Evolutionary conservation across 768 basidiomycete species (phyloP).

Genomic region (Hysterangium stoloniferum): DNA sequence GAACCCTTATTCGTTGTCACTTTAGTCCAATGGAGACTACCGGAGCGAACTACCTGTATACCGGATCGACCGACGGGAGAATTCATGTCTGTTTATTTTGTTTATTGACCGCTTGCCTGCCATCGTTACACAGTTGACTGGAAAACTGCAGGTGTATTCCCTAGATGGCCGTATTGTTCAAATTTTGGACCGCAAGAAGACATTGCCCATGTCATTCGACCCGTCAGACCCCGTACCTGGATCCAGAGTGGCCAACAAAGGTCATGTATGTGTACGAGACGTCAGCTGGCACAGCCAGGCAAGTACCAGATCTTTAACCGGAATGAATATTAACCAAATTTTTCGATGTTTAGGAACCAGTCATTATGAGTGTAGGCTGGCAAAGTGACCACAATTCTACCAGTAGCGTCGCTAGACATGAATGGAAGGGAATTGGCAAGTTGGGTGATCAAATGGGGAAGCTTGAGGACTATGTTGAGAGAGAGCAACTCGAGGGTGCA

Average conservation of each 20-base stretch:
- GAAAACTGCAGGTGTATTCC: conserved; percentile 71
- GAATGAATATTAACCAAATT: background rate
- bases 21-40: conserved; percentile 93
- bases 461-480: conserved; percentile 73
- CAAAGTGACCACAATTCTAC: conserved; percentile 43
- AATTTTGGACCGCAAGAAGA: conserved; percentile 72
- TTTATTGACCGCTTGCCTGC: conserved; percentile 2
- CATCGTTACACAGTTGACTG: conserved; percentile 1
- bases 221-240: conserved; percentile 56
- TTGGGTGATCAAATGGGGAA: conserved; percentile 38
- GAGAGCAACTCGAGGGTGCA: conserved; percentile 28
- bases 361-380: conserved; percentile 91
- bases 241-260: conserved; percentile 21
- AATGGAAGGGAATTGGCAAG: conserved; percentile 91
- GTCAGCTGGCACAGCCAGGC: conserved; percentile 92
- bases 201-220: conserved; percentile 61
- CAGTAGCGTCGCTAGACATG: conserved; percentile 83
- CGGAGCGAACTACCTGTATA: conserved; percentile 89
- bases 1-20: conserved; percentile 92
- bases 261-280: conserved; percentile 69
- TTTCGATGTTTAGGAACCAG: conserved; percentile 54
- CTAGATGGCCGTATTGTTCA: conserved; percentile 83
- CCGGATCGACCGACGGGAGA: conserved; percentile 79
- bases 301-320: conserved; percentile 11
- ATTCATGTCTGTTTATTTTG: conserved; percentile 55